Evolutionary conservation across 2,329 filamentous ascomycete species (phyloP), one percentile per base, ranked within the genome.

Genomic region (Incumbomyces delicatus): DNA sequence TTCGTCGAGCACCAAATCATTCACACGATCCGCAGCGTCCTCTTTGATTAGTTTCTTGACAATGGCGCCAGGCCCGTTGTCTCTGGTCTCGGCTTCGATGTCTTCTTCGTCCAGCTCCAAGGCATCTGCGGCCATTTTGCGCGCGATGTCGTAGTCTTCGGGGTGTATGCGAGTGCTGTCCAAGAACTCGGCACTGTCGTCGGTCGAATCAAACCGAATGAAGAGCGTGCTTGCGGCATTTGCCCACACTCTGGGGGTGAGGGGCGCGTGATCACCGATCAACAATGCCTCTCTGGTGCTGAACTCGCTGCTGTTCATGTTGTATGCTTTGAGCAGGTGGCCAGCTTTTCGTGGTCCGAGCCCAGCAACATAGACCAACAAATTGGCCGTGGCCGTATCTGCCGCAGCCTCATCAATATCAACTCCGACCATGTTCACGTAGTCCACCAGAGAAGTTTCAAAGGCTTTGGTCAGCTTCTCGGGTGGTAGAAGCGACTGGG

Each of bases 51-150:
- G 79, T 65, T 90, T 94, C 52, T 89, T 83, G 46, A 98, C 87
- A 56, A 96, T 89, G 6, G 90, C 92, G 13, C 86, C 88, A 0
- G 85, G 75, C 0, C 92, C 92, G 53, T 88, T 87, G 60, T 95
- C 87, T 54, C 94, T 87, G 4, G 84, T 85, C 67, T 96, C 89
- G 1, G 85, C 87, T 66, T 95, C 94, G 62, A 98, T 87, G 59
- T 98, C 92, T 69, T 98, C 92, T 67, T 98, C 92, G 57, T 98
- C 92, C 55, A 98, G 75, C 62, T 95, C 90, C 40, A 98, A 73
- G 13, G 92, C 92, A 71, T 98, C 92, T 2, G 92, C 92, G 16
- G 92, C 92, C 83, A 98, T 96, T 69, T 98, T 98, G 57, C 90
- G 86, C 41, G 88, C 92, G 51, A 98, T 82, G 57, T 98, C 92